phyloP scores from a whole-genome alignment of 192 early-diverging fungal genomes.

The Phlyctochytrium planicorne region DNA sequence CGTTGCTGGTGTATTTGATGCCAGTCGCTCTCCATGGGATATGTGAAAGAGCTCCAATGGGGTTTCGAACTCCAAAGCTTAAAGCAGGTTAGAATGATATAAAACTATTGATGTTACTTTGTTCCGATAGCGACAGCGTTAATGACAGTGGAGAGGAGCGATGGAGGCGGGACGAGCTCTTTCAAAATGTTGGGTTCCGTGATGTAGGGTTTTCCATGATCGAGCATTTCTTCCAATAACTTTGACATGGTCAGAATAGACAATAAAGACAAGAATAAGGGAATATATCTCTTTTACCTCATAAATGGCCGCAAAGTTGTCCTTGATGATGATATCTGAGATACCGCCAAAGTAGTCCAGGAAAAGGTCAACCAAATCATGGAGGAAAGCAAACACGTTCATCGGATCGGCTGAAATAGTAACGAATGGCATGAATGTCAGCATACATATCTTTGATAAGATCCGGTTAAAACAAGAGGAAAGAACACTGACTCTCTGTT shows the following conservation, averaged over 20 bases:
- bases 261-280: constrained; percentile 3
- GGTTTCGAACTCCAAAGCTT: constrained; percentile 57
- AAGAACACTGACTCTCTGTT: constrained; percentile 61
- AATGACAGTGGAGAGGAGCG: constrained; percentile 81
- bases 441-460: not conserved
- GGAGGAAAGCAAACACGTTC: constrained; percentile 82
- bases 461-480: no score
- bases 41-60: constrained; percentile 62
- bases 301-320: constrained; percentile 91
- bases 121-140: constrained; percentile 80
- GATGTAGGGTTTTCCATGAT: constrained; percentile 84
- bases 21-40: constrained; percentile 87
- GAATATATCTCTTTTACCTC: constrained; percentile 57
- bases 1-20: constrained; percentile 86
- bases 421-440: not conserved
- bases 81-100: constrained; percentile 17
- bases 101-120: constrained; percentile 44
- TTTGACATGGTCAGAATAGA: no score
- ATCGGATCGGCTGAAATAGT: constrained; percentile 67
- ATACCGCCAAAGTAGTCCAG: constrained; percentile 82
- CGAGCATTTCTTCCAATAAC: constrained; percentile 92
- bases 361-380: constrained; percentile 75
- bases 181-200: constrained; percentile 84
- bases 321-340: constrained; percentile 79
- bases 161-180: constrained; percentile 84